Base-by-base conservation (phyloP, 129 eudicot species). In the Erigeron canadensis region DNA sequence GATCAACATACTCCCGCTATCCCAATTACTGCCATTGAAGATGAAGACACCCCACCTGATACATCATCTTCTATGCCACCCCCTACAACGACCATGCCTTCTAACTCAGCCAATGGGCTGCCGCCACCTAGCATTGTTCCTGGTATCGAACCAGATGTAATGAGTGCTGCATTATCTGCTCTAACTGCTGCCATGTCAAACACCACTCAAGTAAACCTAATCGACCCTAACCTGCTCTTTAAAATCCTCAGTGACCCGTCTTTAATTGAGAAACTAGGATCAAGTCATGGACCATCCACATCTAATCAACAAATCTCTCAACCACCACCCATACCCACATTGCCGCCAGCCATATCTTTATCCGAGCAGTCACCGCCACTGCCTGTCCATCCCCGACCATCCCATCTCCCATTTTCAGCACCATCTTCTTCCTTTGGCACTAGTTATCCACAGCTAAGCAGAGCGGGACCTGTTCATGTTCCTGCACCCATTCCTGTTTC, bases 11-110 rank as follows among this genome's bases (percentile, higher is more conserved):
- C 86, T 40, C 92, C 87, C 23, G 44, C 82, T n/a, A 78, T 93
- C 61, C 95, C 98, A 38, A 62, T 93, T 69, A 93, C 88, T 63
- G 92, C 98, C 34, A 79, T 93, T 2, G 98, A 93, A 81, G 98
- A 93, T 15, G 98, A 93, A 66, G 98, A 93, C 62, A 65, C 78
- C 19, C 12, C 80, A 62, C 59, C 80, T 6, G 95, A 80, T 38
- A 61, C 66, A 61, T 63, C 50, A 41, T 78, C 84, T 44, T 15
- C 72, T 37, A 38, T 64, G 8, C 5, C 50, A 68, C 60, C 76
- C 42, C 10, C 42, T 12, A 10, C 80, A 11, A 39, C 76, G 11
- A 23, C 76, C 42, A 65, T 81, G 21, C 59, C 67, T 13, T 67
- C 79, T 69, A 70, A 60, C 48, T 13, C 78, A 6, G 57, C 60